Percentiles rank a stretch among this genome's conserved stretches.
Conservation (phyloP, 805 yeast genomes). For the Lachancea lanzarotensis region DNA sequence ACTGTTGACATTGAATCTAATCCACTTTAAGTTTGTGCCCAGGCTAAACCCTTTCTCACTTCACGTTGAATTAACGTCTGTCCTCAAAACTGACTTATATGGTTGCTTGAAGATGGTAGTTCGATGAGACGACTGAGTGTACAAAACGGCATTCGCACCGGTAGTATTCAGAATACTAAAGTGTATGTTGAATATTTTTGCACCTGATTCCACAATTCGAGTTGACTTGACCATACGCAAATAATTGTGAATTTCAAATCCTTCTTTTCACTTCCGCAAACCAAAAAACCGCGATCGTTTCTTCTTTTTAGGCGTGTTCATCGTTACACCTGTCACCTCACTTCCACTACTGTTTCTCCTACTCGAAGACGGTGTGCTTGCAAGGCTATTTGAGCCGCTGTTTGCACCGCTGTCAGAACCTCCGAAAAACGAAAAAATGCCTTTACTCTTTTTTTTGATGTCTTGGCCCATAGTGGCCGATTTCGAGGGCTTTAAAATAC, state of each 20-base stretch:
- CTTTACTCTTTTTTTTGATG: slow-evolving; percentile 11
- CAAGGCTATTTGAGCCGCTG: slow-evolving; percentile 9
- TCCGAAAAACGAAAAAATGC: slow-evolving; percentile 17
- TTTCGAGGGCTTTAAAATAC: slow-evolving; percentile 12
- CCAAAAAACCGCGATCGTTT: slow-evolving; percentile 8
- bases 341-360: slow-evolving; percentile 18
- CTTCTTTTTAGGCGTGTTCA: background rate
- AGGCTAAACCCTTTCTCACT: too few relatives aligned
- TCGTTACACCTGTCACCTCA: slow-evolving; percentile 8
- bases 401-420: slow-evolving; percentile 6
- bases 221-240: background rate
- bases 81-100: too few relatives aligned
- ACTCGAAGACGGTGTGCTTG: slow-evolving; percentile 16
- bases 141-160: too few relatives aligned
- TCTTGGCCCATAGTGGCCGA: slow-evolving; percentile 10
- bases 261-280: background rate
- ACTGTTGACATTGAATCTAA: too few relatives aligned
- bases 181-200: too few relatives aligned
- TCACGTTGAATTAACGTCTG: too few relatives aligned
- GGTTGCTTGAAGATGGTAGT: too few relatives aligned
- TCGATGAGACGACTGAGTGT: too few relatives aligned
- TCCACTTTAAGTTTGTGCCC: too few relatives aligned
- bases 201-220: too few relatives aligned
- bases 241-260: too few relatives aligned
- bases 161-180: too few relatives aligned